A percentile compares a stretch with the other conserved stretches of the same genome.
These are phyloP conservation scores for Lactifluus hygrophoroides DNA, from an alignment of 768 basidiomycete genomes.

Conservation along the genomic window DNA sequence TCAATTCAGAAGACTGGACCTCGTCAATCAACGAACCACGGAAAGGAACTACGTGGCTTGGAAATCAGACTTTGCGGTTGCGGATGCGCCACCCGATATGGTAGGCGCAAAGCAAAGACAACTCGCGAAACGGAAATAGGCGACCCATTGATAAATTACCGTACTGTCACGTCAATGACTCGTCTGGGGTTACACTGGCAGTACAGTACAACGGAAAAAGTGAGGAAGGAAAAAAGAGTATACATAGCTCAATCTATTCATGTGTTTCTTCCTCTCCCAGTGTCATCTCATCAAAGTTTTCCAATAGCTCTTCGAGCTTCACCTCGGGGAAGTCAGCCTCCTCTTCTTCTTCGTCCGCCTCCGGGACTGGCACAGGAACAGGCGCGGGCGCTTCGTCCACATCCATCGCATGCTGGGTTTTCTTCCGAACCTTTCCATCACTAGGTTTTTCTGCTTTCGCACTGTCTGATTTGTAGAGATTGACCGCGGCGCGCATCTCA, in stretches of 20 bases:
- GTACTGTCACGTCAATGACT: not conserved
- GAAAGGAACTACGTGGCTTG: not conserved
- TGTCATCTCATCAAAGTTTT: slow-evolving; percentile 89
- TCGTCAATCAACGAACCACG: not conserved
- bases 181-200: not conserved
- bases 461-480: slow-evolving; percentile 62
- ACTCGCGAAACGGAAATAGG: not conserved
- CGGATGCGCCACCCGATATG: not conserved
- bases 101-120: not conserved
- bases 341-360: slow-evolving; percentile 35
- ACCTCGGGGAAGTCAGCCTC: slow-evolving; percentile 89
- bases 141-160: not conserved
- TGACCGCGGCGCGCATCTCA: slow-evolving; percentile 79
- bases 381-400: slow-evolving; percentile 41
- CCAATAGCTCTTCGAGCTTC: slow-evolving; percentile 74
- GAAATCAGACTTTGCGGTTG: not conserved
- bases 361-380: slow-evolving; percentile 25
- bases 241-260: not conserved
- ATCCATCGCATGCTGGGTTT: slow-evolving; percentile 55
- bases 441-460: slow-evolving; percentile 36
- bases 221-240: not conserved
- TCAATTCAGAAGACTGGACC: not conserved
- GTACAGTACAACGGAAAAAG: not conserved
- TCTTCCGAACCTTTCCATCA: slow-evolving; percentile 34
- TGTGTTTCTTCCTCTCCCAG: slow-evolving; percentile 38